Base-by-base conservation (phyloP, 2,329 filamentous ascomycete species). In the Torrubiella hemipterigena region DNA sequence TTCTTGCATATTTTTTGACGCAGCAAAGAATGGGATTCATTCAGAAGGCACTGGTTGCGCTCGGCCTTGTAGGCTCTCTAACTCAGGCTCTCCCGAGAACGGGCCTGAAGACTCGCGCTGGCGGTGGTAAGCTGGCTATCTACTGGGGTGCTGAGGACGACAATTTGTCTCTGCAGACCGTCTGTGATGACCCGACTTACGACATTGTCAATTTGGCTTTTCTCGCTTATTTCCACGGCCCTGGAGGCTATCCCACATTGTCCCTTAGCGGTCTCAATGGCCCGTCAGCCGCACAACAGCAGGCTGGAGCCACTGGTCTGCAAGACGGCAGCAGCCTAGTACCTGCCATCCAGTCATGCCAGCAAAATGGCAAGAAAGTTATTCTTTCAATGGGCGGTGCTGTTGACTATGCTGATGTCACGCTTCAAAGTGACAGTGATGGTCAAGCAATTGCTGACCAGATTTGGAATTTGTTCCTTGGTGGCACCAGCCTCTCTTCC, bases 361-460 rank as follows among this genome's bases (percentile, higher is more conserved):
- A 84, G 49, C 41, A 53, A 7, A 58, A 71, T 39, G 67, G 68
- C 38, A 85, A 83, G 54, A 80, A 75, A 2, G 75, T 84, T 41
- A 52, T 83, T 20, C 62, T 84, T 8, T 81, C 77, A 6, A 61
- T 85, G 32, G 79, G 79, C 17, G 79, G 80, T 21, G 71, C 71
- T 3, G 73, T 69, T 2, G 79, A 80, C 49, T 73, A 61, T 20
- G 74, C 81, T 48, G 73, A 71, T 23, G 75, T 76, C 15, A 79
- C 80, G 51, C 48, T 54, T 17, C 63, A 59, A 12, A 42, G 58
- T 20, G 35, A 42, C 4, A 39, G 52, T 1, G 63, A 59, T 2
- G 77, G 77, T 4, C 49, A 58, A 15, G 47, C 58, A 5, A 66
- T 68, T 7, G 79, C 78, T 0, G 54, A 76, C 31, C 61, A 68